Base-by-base conservation (phyloP, 2,329 filamentous ascomycete species). In the Aspergillus tanneri region DNA sequence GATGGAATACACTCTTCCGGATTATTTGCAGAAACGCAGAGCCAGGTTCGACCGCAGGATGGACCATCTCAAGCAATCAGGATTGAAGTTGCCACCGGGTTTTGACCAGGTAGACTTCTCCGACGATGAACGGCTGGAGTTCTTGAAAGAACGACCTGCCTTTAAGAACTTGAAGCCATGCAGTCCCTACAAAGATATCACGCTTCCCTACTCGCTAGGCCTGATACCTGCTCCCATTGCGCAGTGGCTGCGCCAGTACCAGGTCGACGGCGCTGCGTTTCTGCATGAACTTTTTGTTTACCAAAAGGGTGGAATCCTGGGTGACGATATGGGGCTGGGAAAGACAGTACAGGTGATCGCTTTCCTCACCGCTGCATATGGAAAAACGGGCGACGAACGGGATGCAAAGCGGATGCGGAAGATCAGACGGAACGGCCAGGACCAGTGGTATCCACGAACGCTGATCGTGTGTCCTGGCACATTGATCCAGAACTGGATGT, bases 291-390 rank as follows among this genome's bases (percentile, higher is more conserved):
- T 88, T 18, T 97, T 97, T 64, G 86, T 96, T 3, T 92, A 89
- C 56, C 93, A 99, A 63, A 86, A 86, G 58, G 93, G 93, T 1
- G 90, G 88, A 2, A 88, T 99, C 18, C 77, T 99, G 0, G 91
- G 92, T 3, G 93, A 99, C 64, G 93, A 99, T 62, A 99, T 99
- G 93, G 93, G 93, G 16, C 71, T 99, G 24, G 93, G 93, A 0
- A 99, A 99, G 70, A 99, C 93, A 0, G 89, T 99, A 2, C 93
- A 99, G 68, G 89, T 99, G 21, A 93, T 90, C 48, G 88, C 91
- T 0, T 97, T 99, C 56, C 75, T 99, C 18, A 88, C 90, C 0
- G 90, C 85, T 1, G 91, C 90, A 0, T 99, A 96, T 65, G 93
- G 93, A 6, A 99, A 99, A 72, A 95, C 88, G 1, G 92, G 85